Base-by-base conservation (phyloP, 2,329 filamentous ascomycete species). In the Periconia macrospinosa region DNA sequence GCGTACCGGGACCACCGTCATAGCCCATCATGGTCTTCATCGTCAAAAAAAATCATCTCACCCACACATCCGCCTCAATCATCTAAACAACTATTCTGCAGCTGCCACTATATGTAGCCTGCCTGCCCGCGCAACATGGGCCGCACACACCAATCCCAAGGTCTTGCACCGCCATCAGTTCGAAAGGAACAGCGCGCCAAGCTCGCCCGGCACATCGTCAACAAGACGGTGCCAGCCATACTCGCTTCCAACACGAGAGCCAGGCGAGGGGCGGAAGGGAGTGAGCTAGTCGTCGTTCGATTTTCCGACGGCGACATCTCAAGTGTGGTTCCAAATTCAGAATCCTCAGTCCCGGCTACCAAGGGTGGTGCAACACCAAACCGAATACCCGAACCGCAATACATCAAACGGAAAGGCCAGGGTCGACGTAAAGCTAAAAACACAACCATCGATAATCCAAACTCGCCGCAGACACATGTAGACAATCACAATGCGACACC, bases 211-310 rank as follows among this genome's bases (percentile, higher is more conserved):
- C 75, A 80, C 9, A 85, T 84, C 2, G 69, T 86, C 54, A 85
- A 86, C 68, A 82, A 81, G 61, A 75, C 78, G n/a, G 80, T 88
- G 11, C 85, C 85, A 1, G 73, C 80, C 0, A 71, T 86, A 9
- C 71, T 87, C 1, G 70, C 76, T 0, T 76, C 80, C 2, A 81
- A 83, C 58, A 73, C 82, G 14, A 78, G 83, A 47, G 84, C 85
- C 0, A 78, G 78, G n/a, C 75, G 75, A 43, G 85, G 85, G 1
- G 73, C 82, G 30, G 79, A 84, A 1, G 68, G 74, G 0, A 79
- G 81, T 1, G 79, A 85, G 58, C 70, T 87, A 33, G 72, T 80
- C 19, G 65, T 66, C n/a, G n/a, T n/a, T n/a, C n/a, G n/a, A n/a
- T n/a, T n/a, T n/a, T n/a, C n/a, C n/a, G n/a, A n/a, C n/a, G n/a